Evolutionary conservation across 2,329 filamentous ascomycete species (phyloP), one percentile per base, ranked within the genome.

Genomic region (Nemania sp.): DNA sequence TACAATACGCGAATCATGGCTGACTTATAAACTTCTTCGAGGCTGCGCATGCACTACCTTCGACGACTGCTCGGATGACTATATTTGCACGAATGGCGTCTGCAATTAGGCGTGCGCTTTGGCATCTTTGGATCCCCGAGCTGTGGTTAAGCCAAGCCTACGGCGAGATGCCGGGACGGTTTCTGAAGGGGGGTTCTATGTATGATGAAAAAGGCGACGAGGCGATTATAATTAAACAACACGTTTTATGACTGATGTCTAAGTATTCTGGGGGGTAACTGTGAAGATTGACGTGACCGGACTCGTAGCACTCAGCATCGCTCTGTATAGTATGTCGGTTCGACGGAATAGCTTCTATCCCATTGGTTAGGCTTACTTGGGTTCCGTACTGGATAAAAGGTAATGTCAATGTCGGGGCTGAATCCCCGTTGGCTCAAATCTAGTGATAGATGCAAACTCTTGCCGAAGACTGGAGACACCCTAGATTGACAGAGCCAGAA

Each of bases 21-120:
- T 64, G 35, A 62, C 17, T 13, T 42, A n/a, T n/a, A n/a, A 29
- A 29, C 25, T 25, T 20, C 11, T 40, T 18, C 10, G 21, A 67
- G 63, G 65, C 11, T 67, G 65, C 46, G 5, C 65, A n/a, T 67
- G 65, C 63, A 39, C 53, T 17, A 64, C 54, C 4, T 63, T 39
- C 15, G 63, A 67, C 40, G 65, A 65, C 45, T 65, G 63, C 32
- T 65, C 65, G 13, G 65, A 67, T 39, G 59, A 64, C 29, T 64
- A 52, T 35, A 18, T 61, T 32, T 67, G 65, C 54, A 67, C 63
- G 3, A 64, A 64, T n/a, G 63, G 61, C 7, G 18, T 42, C 17
- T 67, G 65, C 11, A 63, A 61, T 53, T 46, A 54, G 34, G 35
- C 12, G 34, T 35, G 34, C 34, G 34, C 34, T 35, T 35, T 13